Evolutionary conservation across 1,284 basidiomycete genomes (phyloP).

Genomic region (Austroboletus olivaceoglutinosus): DNA sequence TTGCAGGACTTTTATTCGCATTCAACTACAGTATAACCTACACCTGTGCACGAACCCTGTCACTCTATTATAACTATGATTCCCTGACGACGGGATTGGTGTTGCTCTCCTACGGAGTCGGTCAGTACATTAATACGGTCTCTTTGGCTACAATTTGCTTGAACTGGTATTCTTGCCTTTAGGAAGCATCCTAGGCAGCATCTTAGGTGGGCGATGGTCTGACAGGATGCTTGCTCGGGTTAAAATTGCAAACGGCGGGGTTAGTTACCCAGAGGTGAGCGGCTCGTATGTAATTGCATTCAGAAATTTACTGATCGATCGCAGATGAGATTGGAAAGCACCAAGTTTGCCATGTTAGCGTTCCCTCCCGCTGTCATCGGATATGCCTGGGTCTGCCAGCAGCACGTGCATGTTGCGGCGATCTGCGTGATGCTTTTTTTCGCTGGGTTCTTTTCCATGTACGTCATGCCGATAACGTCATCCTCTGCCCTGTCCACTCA

Average conservation of each 20-base stretch:
- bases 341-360: slow-evolving; percentile 51
- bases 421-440: slow-evolving; percentile 65
- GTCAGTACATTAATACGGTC: slow-evolving; percentile 33
- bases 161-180: slow-evolving; percentile 11
- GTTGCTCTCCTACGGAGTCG: slow-evolving; percentile 71
- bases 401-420: slow-evolving; percentile 62
- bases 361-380: slow-evolving; percentile 61
- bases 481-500: background rate
- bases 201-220: slow-evolving; percentile 77
- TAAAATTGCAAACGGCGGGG: slow-evolving; percentile 62
- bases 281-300: background rate
- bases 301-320: background rate
- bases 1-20: slow-evolving; percentile 62
- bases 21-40: slow-evolving; percentile 70
- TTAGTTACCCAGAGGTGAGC: slow-evolving; percentile 63
- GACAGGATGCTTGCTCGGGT: slow-evolving; percentile 62
- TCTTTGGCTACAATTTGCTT: background rate
- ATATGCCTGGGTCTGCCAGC: slow-evolving; percentile 76
- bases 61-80: slow-evolving; percentile 63
- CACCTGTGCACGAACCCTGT: slow-evolving; percentile 71
- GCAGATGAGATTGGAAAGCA: slow-evolving; percentile 75
- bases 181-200: slow-evolving; percentile 67
- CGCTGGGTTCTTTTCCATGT: slow-evolving; percentile 72
- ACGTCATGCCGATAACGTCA: slow-evolving; percentile 23
- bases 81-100: slow-evolving; percentile 78